Evolutionary conservation across 768 basidiomycete genomes (phyloP).

Genomic region (Tulasnella sp.): DNA sequence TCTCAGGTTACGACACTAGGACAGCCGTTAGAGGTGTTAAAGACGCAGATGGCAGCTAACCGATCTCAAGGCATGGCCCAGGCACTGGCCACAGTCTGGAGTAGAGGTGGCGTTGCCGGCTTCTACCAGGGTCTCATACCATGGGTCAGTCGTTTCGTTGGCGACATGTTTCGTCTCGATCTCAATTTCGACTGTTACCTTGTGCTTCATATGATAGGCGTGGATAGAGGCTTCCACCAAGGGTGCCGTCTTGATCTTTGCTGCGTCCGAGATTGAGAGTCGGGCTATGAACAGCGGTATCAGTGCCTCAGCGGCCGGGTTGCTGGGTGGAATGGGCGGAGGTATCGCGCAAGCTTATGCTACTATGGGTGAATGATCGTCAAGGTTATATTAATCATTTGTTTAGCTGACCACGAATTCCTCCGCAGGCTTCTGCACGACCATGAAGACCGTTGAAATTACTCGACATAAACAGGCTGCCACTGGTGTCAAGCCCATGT

Average conservation of each 20-base stretch:
- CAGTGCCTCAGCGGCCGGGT: conserved; percentile 70
- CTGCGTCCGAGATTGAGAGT: conserved; percentile 89
- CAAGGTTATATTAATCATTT: neutral
- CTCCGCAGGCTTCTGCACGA: conserved; percentile 82
- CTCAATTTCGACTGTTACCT: neutral
- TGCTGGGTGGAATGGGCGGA: conserved; percentile 95
- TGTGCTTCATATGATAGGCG: conserved; percentile 58
- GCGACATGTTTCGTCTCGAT: neutral
- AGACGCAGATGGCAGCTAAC: conserved; percentile 99
- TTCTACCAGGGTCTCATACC: conserved; percentile 99
- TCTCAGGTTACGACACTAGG: conserved; percentile 89
- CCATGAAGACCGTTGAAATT: conserved; percentile 99
- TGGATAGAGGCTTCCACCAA: conserved; percentile 99
- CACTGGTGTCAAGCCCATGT: conserved; percentile 73
- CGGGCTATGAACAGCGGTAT: conserved; percentile 53
- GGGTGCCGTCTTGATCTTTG: conserved; percentile 90
- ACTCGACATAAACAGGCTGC: conserved; percentile 89
- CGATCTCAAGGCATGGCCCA: conserved; percentile 82
- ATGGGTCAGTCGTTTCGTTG: conserved; percentile 52
- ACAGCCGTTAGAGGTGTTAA: conserved; percentile 94
- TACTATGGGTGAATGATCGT: conserved; percentile 80
- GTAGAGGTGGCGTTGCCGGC: conserved; percentile 77
- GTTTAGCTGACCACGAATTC: neutral
- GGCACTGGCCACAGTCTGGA: conserved; percentile 79
- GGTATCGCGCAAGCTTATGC: conserved; percentile 97